Conservation (phyloP, 2,329 filamentous ascomycete species). For the Xylaria multiplex region DNA sequence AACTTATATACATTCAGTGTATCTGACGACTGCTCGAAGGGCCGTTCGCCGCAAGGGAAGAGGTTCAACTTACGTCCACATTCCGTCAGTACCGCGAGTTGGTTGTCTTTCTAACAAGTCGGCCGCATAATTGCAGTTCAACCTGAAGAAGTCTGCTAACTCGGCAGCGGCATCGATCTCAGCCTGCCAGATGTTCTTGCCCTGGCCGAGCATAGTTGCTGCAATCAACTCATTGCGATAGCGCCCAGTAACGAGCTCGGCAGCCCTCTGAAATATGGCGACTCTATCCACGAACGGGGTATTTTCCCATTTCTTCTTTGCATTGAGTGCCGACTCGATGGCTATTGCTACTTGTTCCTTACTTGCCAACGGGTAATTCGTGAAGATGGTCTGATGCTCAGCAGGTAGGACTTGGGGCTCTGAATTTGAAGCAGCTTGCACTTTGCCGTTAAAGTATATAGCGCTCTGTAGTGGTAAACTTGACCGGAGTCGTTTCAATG, state of each 20-base stretch:
- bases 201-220: slow-evolving; percentile 15
- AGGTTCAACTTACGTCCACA: slow-evolving; percentile 9
- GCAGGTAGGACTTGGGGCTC: slow-evolving; percentile 11
- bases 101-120: slow-evolving; percentile 17
- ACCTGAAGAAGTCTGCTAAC: slow-evolving; percentile 20
- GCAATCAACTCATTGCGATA: slow-evolving; percentile 18
- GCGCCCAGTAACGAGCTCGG: slow-evolving; percentile 13
- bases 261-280: slow-evolving; percentile 20
- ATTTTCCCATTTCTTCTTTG: slow-evolving; percentile 16
- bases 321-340: slow-evolving; percentile 15
- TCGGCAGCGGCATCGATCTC: slow-evolving; percentile 20
- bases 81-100: slow-evolving; percentile 14
- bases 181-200: slow-evolving; percentile 21
- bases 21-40: neutral
- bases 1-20: neutral
- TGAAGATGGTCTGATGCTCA: slow-evolving; percentile 18
- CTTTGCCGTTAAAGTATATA: slow-evolving; percentile 21
- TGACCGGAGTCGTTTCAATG: slow-evolving; percentile 17
- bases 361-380: slow-evolving; percentile 12
- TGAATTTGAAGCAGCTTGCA: slow-evolving; percentile 5
- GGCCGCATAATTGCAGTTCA: slow-evolving; percentile 21
- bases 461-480: slow-evolving; percentile 15
- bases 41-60: neutral
- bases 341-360: slow-evolving; percentile 13
- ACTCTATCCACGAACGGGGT: slow-evolving; percentile 20